Evolutionary conservation across 208 protist species (phyloP), one percentile per base, ranked within the genome.

Genomic region (Crithidia bombi): DNA sequence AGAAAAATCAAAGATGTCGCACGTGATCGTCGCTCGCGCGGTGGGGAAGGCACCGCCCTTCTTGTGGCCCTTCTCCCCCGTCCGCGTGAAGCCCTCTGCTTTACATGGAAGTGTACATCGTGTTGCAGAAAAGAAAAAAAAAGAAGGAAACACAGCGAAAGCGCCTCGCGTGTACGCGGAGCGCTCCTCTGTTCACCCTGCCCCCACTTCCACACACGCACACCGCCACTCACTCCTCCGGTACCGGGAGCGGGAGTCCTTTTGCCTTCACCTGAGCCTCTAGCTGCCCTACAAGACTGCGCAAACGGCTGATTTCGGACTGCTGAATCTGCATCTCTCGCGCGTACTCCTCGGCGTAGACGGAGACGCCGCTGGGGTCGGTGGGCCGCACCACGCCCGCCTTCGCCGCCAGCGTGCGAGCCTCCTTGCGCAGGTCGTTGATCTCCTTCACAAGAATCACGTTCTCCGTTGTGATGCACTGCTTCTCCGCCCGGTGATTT

Each of bases 391-490:
- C 62, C 43, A 91, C 57, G 23, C 88, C 78, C 1, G 86, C 86
- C 59, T 89, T 86, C 33, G 77, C 87, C 21, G 87, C 82, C 50
- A 98, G 69, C 36, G 86, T 78, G 59, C 96, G 87, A 26, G 98
- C 92, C 80, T 99, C 98, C 59, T 97, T 93, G 43, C 98, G 90
- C 57, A 99, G 81, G 55, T 98, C 92, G 79, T 99, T 99, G 73
- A 99, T 98, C 81, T 99, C 97, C 54, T 78, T 79, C 56, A 99
- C 95, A 6, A 99, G 87, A 47, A 94, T 81, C 2, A 98, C 94
- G 76, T 98, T 99, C 82, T 99, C 98, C 10, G 90, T 75, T 33
- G 96, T 98, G 72, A 98, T 98, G 59, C 96, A 89, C 49, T 81
- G 90, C 59, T 83, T 92, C 65, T 98, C 97, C 0, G 75, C 62